Evolutionary conservation across 2,329 filamentous ascomycete genomes (phyloP).

Genomic region (Lecanicillium sp.): DNA sequence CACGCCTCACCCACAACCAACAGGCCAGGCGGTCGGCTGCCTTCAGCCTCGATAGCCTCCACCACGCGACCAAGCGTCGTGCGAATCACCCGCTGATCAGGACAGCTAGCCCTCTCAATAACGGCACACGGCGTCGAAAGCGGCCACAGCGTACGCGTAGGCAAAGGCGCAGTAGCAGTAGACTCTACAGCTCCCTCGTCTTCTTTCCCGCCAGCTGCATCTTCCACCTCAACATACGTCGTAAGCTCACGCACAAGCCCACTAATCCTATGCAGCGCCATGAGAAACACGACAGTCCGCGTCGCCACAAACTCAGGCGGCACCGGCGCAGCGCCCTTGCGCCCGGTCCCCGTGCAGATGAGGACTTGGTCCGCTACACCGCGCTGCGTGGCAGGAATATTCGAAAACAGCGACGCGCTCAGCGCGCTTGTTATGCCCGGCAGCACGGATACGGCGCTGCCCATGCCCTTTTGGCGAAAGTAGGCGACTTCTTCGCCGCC

Average conservation of each 20-base stretch:
- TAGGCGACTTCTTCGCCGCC: conserved; percentile 88
- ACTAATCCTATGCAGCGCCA: conserved; percentile 81
- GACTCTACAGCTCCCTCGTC: no score
- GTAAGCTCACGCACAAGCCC: conserved; percentile 68
- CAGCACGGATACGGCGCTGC: conserved; percentile 58
- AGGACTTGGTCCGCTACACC: conserved; percentile 87
- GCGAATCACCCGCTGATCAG: conserved; percentile 86
- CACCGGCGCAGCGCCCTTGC: conserved; percentile 75
- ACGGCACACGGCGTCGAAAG: conserved; percentile 79
- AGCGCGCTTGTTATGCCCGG: conserved; percentile 88
- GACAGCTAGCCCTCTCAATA: conserved; percentile 86
- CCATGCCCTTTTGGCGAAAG: conserved; percentile 65
- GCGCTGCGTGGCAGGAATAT: conserved; percentile 80
- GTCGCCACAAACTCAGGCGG: conserved; percentile 70
- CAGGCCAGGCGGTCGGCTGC: conserved; percentile 79
- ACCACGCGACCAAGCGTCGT: conserved; percentile 75
- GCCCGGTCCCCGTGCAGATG: conserved; percentile 91
- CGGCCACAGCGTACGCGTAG: conserved; percentile 54
- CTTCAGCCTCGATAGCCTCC: conserved; percentile 78
- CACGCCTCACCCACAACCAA: conserved; percentile 81
- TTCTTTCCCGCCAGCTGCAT: conserved; percentile 18
- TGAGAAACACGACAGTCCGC: conserved; percentile 85
- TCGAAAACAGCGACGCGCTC: conserved; percentile 79
- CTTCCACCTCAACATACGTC: conserved; percentile 25
- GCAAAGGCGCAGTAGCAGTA: conserved; percentile 14